Base-by-base conservation (phyloP, 176 grass and related monocot species). In the Tillandsia leiboldiana region DNA sequence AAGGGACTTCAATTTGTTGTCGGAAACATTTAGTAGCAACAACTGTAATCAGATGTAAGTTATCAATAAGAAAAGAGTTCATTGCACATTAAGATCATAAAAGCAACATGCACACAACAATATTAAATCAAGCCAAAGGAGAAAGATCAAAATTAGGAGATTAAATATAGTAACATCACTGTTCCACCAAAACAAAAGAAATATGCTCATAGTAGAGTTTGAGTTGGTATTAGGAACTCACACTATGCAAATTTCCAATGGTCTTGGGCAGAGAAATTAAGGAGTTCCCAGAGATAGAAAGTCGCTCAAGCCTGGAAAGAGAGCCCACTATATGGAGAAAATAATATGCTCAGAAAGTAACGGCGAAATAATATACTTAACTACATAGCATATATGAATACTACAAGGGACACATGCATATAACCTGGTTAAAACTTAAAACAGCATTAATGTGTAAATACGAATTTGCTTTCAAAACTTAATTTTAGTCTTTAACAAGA, bases 1-100 rank as follows among this genome's bases (percentile, higher is more conserved):
- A 75, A 97, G 74, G 49, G 70, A 81, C 14, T 75, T 93, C 51
- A 97, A 77, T 78, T 93, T 97, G 87, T 97, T 97, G 65, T 81
- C 72, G 14, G 94, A 97, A 71, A 97, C 69, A 86, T 93, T 93
- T 27, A 97, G 79, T 66, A 97, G 66, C 48, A 78, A 79, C 73
- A 97, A 70, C 94, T 97, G 89, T 53, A 87, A 69, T 75, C 68
- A 65, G 56, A 62, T 81, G 73, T 64, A 73, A 27, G 13, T 73
- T 2, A 48, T 67, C 22, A 76, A 14, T 23, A 17, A 17, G 23
- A 17, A 11, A 10, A 67, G 22, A 61, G 56, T 15, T 5, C 10
- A 22, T 18, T 59, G 20, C 54, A 59, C 54, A 61, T 23, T 7
- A 61, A 57, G 3, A 57, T 57, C 53, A 57, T 15, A 17, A 57